Conservation (phyloP, 2,329 filamentous ascomycete genomes). For the Xylaria sp. region DNA sequence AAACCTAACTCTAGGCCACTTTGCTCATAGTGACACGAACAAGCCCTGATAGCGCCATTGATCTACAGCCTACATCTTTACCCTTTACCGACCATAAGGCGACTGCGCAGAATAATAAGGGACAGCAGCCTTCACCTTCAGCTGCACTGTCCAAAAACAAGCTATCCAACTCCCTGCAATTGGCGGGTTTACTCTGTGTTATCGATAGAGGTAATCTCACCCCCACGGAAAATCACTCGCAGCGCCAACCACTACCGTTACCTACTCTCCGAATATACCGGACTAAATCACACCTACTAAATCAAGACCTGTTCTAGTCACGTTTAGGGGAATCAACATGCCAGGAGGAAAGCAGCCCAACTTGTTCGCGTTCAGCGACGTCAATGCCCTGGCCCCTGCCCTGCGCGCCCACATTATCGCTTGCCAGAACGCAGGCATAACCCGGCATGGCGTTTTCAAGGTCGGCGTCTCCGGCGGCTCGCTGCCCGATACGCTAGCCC, state of each 20-base stretch:
- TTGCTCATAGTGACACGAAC: no score
- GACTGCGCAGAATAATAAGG: no score
- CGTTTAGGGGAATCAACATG: conserved; percentile 43
- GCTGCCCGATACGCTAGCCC: conserved; percentile 83
- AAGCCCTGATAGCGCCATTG: no score
- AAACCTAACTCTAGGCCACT: no score
- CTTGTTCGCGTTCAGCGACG: conserved; percentile 78
- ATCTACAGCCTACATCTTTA: no score
- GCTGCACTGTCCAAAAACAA: no score
- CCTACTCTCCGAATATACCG: conserved; percentile 1
- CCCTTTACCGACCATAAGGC: conserved; percentile 5
- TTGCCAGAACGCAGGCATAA: conserved; percentile 77
- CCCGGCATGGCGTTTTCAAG: conserved; percentile 84
- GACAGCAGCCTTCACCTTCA: background rate
- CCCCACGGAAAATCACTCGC: conserved; percentile 21
- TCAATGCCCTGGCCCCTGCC: conserved; percentile 70
- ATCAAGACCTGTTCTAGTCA: conserved; percentile 2
- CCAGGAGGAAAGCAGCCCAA: conserved; percentile 61
- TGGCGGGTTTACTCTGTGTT: background rate
- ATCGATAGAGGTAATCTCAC: background rate
- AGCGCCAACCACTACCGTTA: conserved; percentile 7
- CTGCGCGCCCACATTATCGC: conserved; percentile 83
- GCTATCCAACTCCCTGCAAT: no score
- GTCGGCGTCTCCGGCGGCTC: conserved; percentile 93
- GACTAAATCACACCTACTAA: conserved; percentile 12